Conservation (phyloP, 2,329 filamentous ascomycete genomes). For the Arthroderma sp. region DNA sequence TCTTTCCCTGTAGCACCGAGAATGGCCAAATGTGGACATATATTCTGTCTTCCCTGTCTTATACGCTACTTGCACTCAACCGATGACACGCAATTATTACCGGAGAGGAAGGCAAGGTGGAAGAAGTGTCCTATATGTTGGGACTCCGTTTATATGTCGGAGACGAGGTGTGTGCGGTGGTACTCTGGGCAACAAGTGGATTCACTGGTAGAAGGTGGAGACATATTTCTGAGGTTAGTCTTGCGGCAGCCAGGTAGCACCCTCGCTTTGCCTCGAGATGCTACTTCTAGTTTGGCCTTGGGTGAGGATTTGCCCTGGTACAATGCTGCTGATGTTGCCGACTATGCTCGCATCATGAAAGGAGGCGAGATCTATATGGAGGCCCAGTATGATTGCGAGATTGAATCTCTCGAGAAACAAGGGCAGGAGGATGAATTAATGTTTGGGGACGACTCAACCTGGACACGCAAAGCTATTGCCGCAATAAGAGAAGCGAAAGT, state of each 20-base stretch:
- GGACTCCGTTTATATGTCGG: constrained; percentile 82
- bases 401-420: constrained; percentile 59
- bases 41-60: constrained; percentile 86
- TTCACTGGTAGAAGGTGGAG: constrained; percentile 62
- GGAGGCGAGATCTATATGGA: constrained; percentile 80
- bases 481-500: constrained; percentile 64
- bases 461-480: constrained; percentile 72
- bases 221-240: constrained; percentile 79
- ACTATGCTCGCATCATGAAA: constrained; percentile 93
- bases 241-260: constrained; percentile 69
- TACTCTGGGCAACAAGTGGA: constrained; percentile 79
- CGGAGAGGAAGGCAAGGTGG: constrained; percentile 62
- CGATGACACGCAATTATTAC: constrained; percentile 47
- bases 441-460: constrained; percentile 86
- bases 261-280: constrained; percentile 74
- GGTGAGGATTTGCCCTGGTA: constrained; percentile 85
- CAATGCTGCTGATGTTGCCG: constrained; percentile 81
- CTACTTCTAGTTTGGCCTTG: constrained; percentile 38
- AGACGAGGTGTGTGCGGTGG: constrained; percentile 79
- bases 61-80: constrained; percentile 89
- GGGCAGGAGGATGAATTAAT: constrained; percentile 81
- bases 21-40: constrained; percentile 95
- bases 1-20: constrained; percentile 84
- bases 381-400: constrained; percentile 66
- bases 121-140: constrained; percentile 96